Evolutionary conservation across 2,329 filamentous ascomycete species (phyloP), one percentile per base, ranked within the genome.

Genomic region (Apiospora rasikravindrae): DNA sequence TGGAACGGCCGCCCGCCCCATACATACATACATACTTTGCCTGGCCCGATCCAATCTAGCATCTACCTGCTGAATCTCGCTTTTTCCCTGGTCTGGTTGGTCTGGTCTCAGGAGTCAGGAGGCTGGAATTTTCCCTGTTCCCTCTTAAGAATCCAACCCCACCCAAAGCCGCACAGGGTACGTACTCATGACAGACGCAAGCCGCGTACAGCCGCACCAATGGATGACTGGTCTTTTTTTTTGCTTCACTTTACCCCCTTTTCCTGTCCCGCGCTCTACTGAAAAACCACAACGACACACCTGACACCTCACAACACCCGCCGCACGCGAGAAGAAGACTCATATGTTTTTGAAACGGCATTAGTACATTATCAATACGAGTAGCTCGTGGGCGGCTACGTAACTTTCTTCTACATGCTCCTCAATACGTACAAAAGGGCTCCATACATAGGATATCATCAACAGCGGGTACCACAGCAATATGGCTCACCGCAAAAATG

Each of bases 131-230:
- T 22, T n/a, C 7, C 53, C 22, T n/a, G 1, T 14, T 14, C n/a
- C 29, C 13, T 14, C 22, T 40, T 19, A 2, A 19, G 4, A 47
- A 6, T 42, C 8, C 29, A 7, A 64, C 14, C 57, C 33, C 57
- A 40, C 57, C 33, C 10, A 61, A 16, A 64, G 33, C 57, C 29
- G 57, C 57, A n/a, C 22, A 40, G 5, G 40, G 57, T 64, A 64
- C 57, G 29, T 64, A 64, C 33, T 14, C 14, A 64, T 22, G 14
- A 33, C 14, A 61, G 14, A 10, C 14, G n/a, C 26, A 64, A 24
- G 57, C 57, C 57, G 57, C 29, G 57, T 40, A 64, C 57, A 64
- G 33, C 57, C 57, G 57, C 57, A 13, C 33, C 57, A 64, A 64
- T 40, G n/a, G n/a, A n/a, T n/a, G n/a, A n/a, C n/a, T n/a, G n/a